These are phyloP conservation scores for Phialophora chinensis DNA, from an alignment of 2,329 filamentous ascomycete species.

Conservation along the genomic window DNA sequence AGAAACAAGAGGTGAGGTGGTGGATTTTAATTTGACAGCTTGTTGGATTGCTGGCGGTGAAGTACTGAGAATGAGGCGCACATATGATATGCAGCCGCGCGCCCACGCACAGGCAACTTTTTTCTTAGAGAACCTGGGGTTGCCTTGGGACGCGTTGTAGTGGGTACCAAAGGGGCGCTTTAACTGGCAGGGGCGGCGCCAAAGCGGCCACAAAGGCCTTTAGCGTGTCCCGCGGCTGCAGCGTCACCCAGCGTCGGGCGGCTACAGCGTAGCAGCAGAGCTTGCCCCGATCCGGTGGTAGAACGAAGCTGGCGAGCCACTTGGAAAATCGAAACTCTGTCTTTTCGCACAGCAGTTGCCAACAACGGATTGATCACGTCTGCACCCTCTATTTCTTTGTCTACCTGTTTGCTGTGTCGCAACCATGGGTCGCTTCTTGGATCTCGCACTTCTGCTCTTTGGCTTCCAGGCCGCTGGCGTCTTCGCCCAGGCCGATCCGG, in stretches of 20 bases:
- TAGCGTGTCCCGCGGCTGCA: conserved; percentile 9
- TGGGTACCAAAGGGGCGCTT: background rate
- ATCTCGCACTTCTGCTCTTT: conserved; percentile 73
- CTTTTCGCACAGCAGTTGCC: conserved; percentile 18
- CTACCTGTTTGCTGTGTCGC: conserved; percentile 21
- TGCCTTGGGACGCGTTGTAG: conserved; percentile 6
- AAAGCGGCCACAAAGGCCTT: background rate
- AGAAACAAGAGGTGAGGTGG: conserved; percentile 7
- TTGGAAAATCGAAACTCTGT: conserved; percentile 18
- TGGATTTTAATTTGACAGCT: background rate
- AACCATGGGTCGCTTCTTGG: conserved; percentile 75
- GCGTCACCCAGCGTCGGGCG: background rate
- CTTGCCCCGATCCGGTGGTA: background rate
- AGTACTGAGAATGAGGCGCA: conserved; percentile 6
- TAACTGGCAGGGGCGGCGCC: background rate
- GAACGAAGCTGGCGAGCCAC: background rate
- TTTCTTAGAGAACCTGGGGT: conserved; percentile 14
- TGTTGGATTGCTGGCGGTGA: conserved; percentile 30
- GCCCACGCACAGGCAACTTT: conserved; percentile 20
- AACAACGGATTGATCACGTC: conserved; percentile 11
- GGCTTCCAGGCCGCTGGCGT: conserved; percentile 71
- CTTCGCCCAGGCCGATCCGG: conserved; percentile 61
- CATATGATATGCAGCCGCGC: conserved; percentile 4
- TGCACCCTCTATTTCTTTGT: conserved; percentile 6
- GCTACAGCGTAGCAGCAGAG: background rate